Evolutionary conservation across 2,329 filamentous ascomycete species (phyloP).

Genomic region (Cercospora nicotianae): DNA sequence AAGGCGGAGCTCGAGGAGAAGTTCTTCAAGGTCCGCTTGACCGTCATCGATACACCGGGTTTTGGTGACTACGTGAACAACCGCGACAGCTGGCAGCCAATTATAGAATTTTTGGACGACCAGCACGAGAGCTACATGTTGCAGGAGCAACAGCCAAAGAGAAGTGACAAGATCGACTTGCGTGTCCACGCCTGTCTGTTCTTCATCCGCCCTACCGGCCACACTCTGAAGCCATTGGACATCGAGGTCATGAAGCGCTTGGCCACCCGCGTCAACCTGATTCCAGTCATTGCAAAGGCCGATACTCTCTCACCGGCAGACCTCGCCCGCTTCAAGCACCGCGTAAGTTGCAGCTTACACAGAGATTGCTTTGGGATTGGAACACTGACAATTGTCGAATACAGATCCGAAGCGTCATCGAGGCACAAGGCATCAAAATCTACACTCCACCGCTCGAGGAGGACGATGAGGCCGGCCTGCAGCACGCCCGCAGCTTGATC

Average conservation of each 20-base stretch:
- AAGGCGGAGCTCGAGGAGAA: constrained; percentile 99
- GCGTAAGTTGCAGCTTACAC: constrained; percentile 59
- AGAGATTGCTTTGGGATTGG: neutral
- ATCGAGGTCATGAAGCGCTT: constrained; percentile 99
- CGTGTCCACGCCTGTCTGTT: constrained; percentile 98
- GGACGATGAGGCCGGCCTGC: constrained; percentile 92
- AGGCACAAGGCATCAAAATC: constrained; percentile 99
- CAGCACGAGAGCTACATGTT: constrained; percentile 99
- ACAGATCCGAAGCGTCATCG: constrained; percentile 90
- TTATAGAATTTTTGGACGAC: constrained; percentile 99
- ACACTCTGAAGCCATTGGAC: constrained; percentile 96
- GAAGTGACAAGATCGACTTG: constrained; percentile 98
- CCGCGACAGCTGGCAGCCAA: constrained; percentile 99
- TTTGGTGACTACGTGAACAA: constrained; percentile 99
- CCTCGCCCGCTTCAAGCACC: constrained; percentile 89
- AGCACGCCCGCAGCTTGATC: constrained; percentile 92
- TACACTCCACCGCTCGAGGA: constrained; percentile 98
- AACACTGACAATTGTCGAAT: constrained; percentile 34
- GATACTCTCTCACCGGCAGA: constrained; percentile 94
- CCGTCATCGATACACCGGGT: constrained; percentile 97
- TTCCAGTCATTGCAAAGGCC: constrained; percentile 97
- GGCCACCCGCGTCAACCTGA: constrained; percentile 96
- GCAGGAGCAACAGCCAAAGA: constrained; percentile 98
- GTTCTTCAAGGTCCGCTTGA: constrained; percentile 99
- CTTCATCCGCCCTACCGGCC: constrained; percentile 97